A percentile compares a stretch with the other conserved stretches of the same genome.
Conservation (phyloP, 2,329 filamentous ascomycete species). For the Neodidymelliopsis sp. region DNA sequence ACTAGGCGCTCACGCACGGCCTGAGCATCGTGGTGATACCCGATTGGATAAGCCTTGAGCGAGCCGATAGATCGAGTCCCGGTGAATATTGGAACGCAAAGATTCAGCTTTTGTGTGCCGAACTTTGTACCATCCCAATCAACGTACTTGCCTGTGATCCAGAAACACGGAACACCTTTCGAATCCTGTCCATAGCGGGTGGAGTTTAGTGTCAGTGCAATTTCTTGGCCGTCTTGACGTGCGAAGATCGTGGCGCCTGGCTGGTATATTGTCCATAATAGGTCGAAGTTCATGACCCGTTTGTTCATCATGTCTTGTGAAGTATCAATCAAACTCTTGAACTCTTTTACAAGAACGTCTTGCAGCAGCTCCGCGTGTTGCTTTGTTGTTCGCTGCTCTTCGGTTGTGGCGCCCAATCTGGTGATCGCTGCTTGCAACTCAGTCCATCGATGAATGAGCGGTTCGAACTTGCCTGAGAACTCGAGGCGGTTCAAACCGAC, state of each 20-base stretch:
- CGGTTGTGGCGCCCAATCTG: slow-evolving; percentile 15
- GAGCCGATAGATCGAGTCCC: slow-evolving; percentile 81
- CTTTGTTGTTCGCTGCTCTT: slow-evolving; percentile 26
- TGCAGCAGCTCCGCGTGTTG: slow-evolving; percentile 50
- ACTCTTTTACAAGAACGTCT: slow-evolving; percentile 47
- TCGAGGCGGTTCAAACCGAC: slow-evolving; percentile 66
- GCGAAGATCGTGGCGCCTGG: slow-evolving; percentile 39
- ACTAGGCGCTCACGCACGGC: slow-evolving; percentile 71
- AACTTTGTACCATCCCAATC: slow-evolving; percentile 46
- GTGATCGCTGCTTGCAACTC: slow-evolving; percentile 30
- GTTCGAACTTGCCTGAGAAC: slow-evolving; percentile 67
- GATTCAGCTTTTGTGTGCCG: slow-evolving; percentile 29
- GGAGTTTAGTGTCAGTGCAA: slow-evolving; percentile 14
- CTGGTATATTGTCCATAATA: slow-evolving; percentile 54
- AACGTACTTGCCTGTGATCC: slow-evolving; percentile 33
- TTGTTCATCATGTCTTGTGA: slow-evolving; percentile 48
- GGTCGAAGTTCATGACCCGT: slow-evolving; percentile 49
- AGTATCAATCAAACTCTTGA: slow-evolving; percentile 49
- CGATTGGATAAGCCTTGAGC: slow-evolving; percentile 76
- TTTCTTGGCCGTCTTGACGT: slow-evolving; percentile 31
- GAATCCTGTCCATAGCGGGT: slow-evolving; percentile 31
- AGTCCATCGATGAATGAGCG: slow-evolving; percentile 71
- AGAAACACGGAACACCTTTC: slow-evolving; percentile 25
- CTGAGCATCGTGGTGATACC: slow-evolving; percentile 76
- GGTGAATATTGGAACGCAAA: slow-evolving; percentile 63